Evolutionary conservation across 2,329 filamentous ascomycete species (phyloP), one percentile per base, ranked within the genome.

Genomic region (Aspergillus clavatus): DNA sequence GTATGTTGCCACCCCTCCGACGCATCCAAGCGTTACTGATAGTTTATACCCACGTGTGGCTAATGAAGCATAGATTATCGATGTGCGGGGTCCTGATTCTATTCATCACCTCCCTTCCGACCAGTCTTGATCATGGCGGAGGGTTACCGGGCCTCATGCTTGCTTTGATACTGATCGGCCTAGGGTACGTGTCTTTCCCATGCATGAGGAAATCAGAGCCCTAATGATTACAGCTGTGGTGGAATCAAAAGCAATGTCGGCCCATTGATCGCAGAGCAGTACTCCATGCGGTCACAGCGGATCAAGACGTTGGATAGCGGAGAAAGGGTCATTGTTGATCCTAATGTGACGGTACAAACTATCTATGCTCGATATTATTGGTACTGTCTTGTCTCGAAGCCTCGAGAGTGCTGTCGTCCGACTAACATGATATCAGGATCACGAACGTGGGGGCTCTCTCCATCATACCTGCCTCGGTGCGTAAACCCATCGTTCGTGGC

Each of bases 31-130:
- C n/a, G n/a, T n/a, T n/a, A n/a, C 7, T 39, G 18, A 3, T 16
- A 14, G 10, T 18, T 26, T 12, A 3, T 11, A 22, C 37, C 8
- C 5, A 21, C 6, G 5, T 26, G 7, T 5, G 21, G n/a, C 37
- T 26, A 18, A 18, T 7, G 10, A 11, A 11, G 23, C 3, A 33
- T 26, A 39, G 37, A 16, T n/a, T 39, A 16, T 33, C n/a, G 7
- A 4, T 21, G 16, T 31, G 24, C 12, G 42, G 42, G 3, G 42
- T 44, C 11, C 3, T 39, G 5, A 29, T 37, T n/a, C 5, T 44
- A 1, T 40, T 44, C 22, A 8, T 31, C n/a, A 44, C 42, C 1
- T 44, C 42, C 12, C 42, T 44, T 11, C 36, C 42, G 11, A 19
- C 8, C 6, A 44, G 42, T 24, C 23, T 44, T 5, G 42, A 44